Base-by-base conservation (phyloP, 768 basidiomycete species). In the Polyporus arcularius region DNA sequence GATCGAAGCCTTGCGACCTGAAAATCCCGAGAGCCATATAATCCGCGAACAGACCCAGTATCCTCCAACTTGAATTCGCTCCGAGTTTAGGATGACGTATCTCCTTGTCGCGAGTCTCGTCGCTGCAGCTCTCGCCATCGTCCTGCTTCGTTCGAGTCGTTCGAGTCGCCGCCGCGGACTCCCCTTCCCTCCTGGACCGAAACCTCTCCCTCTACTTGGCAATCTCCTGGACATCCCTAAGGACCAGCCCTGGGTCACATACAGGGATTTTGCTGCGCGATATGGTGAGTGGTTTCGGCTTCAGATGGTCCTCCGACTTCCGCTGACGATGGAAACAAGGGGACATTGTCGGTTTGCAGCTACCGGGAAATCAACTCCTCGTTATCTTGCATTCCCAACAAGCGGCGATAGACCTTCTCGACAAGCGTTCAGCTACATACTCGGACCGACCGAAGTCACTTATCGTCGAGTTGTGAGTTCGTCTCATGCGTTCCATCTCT, bases 361-460 rank as follows among this genome's bases (percentile, higher is more conserved):
- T 68, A 30, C 58, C 65, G 3, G 52, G 38, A 9, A n/a, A 35
- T n/a, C 60, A 56, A 15, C 42, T 63, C 10, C 42, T 70, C 30
- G 58, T 75, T 11, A 51, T 75, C 40, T 59, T 75, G 35, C 72
- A 72, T 55, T 66, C 68, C 31, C 60, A 65, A 11, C 64, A 72
- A 39, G 71, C 65, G n/a, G 73, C 70, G 0, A 55, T 53, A 7
- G 74, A 75, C 30, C 66, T 75, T 11, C 66, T 73, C 4, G 74
- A 75, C 28, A 61, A 67, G 50, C 66, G 71, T 7, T 65, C 71
- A 9, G 52, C 61, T 9, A 71, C 71, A n/a, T 75, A 75, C 50
- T 74, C 73, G 2, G 68, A 67, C 41, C 58, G 74, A 5, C 52
- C 52, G 21, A 53, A 53, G 52, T 40, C 52, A 1, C 39, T 53